A percentile compares a stretch with the other conserved stretches of the same genome.
Conservation (phyloP, 768 basidiomycete species). For the Panaeolus papilionaceus region DNA sequence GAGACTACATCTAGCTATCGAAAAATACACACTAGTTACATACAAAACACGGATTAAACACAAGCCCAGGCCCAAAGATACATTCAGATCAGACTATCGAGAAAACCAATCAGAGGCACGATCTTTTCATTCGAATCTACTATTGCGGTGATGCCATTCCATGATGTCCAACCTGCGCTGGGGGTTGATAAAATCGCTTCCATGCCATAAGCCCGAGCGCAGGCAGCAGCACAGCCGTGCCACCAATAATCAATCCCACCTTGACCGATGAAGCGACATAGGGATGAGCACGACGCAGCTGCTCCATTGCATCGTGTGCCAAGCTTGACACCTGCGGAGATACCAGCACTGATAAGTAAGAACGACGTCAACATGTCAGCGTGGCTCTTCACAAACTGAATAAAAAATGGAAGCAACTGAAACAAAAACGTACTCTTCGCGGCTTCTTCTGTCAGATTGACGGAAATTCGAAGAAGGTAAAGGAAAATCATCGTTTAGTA, state of each 20-base stretch:
- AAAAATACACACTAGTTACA: neutral
- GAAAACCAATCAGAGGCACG: neutral
- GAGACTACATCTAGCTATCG: neutral
- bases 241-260: conserved; percentile 35
- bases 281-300: conserved; percentile 30
- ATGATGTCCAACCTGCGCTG: neutral
- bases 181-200: conserved; percentile 24
- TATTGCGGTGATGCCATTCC: neutral
- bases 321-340: conserved; percentile 21
- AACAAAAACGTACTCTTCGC: conserved; percentile 24
- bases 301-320: conserved; percentile 25
- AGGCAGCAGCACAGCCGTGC: conserved; percentile 33
- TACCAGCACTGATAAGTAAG: conserved; percentile 18
- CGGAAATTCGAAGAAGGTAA: conserved; percentile 9
- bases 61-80: neutral
- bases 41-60: no score
- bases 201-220: conserved; percentile 33
- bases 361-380: conserved; percentile 3
- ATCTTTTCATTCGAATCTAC: neutral
- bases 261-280: conserved; percentile 33
- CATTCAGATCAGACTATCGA: neutral
- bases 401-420: neutral
- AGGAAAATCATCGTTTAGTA: conserved; percentile 10
- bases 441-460: conserved; percentile 24
- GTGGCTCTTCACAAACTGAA: conserved; percentile 10